Conservation (phyloP, 2,329 filamentous ascomycete species). For the Curvularia lunata region DNA sequence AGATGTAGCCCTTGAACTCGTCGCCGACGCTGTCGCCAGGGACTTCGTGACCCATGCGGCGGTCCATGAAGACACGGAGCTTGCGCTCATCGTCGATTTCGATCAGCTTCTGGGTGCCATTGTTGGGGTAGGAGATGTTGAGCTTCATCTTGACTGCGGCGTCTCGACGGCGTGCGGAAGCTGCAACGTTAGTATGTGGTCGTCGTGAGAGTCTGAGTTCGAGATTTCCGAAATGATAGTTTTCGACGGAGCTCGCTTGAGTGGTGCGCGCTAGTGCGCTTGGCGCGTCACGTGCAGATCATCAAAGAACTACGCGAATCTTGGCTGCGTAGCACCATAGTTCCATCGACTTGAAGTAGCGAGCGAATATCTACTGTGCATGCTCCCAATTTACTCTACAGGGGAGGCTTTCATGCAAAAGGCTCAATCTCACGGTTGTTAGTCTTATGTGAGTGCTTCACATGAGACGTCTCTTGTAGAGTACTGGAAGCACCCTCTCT, state of each 20-base stretch:
- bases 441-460: neutral
- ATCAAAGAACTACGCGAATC: neutral
- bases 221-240: slow-evolving; percentile 20
- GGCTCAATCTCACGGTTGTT: no score
- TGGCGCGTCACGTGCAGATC: slow-evolving; percentile 17
- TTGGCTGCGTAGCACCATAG: no score
- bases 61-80: slow-evolving; percentile 98
- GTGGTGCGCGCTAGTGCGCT: slow-evolving; percentile 18
- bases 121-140: slow-evolving; percentile 90
- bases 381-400: neutral
- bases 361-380: no score
- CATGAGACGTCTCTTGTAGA: neutral
- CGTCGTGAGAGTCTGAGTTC: slow-evolving; percentile 26
- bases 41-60: slow-evolving; percentile 94
- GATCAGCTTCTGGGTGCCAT: slow-evolving; percentile 99
- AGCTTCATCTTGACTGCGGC: slow-evolving; percentile 70
- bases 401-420: neutral
- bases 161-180: slow-evolving; percentile 41
- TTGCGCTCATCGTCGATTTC: slow-evolving; percentile 99
- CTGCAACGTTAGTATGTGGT: slow-evolving; percentile 49
- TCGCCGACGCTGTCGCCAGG: slow-evolving; percentile 93
- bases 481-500: neutral
- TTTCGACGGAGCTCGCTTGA: slow-evolving; percentile 15
- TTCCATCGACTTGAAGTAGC: neutral
- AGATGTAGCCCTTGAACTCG: slow-evolving; percentile 99